Base-by-base conservation (phyloP, 2,329 filamentous ascomycete genomes). In the Tolypocladium cylindrosporum region DNA sequence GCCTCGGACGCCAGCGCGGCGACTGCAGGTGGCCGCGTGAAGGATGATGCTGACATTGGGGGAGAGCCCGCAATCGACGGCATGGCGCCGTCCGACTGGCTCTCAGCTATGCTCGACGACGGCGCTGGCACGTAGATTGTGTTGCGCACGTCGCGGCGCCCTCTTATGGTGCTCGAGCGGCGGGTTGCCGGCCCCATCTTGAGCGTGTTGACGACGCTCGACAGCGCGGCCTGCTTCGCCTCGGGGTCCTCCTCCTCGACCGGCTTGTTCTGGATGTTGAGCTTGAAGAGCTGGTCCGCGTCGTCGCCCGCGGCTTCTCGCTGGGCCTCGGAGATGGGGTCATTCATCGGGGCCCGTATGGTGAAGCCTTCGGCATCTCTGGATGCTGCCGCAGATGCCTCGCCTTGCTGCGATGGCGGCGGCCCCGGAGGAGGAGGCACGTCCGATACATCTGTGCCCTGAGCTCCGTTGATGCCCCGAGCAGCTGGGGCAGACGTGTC, bases 71-170 rank as follows among this genome's bases (percentile, higher is more conserved):
- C 45, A 39, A 56, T 48, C 3, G 56, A 51, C 9, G 59, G 54
- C 43, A 58, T 27, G 14, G 70, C 64, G 43, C 65, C 68, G 14
- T 69, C 67, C 2, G 64, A 64, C 3, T 69, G 64, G 57, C 70
- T 68, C 61, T 76, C 70, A 54, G 73, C 60, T 19, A 73, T 62
- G 37, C 69, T 67, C 9, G 70, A 55, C 2, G 53, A 51, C 11
- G 53, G 63, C 4, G 74, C 70, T 11, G 90, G 87, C 62, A 92
- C 80, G 68, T 94, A 93, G 57, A 96, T 86, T 1, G 92, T 97
- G 72, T 96, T 96, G 59, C 93, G 85, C 61, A 95, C 90, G 70
- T 97, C 93, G 68, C 94, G 84, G 60, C 94, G 88, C 55, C 94
- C 94, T 64, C 94, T 84, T 19, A 96, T 78, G 16, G 91, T 97